Evolutionary conservation across 495 filamentous ascomycete species (phyloP), one percentile per base, ranked within the genome.

Genomic region (Hypoxylon trugodes): DNA sequence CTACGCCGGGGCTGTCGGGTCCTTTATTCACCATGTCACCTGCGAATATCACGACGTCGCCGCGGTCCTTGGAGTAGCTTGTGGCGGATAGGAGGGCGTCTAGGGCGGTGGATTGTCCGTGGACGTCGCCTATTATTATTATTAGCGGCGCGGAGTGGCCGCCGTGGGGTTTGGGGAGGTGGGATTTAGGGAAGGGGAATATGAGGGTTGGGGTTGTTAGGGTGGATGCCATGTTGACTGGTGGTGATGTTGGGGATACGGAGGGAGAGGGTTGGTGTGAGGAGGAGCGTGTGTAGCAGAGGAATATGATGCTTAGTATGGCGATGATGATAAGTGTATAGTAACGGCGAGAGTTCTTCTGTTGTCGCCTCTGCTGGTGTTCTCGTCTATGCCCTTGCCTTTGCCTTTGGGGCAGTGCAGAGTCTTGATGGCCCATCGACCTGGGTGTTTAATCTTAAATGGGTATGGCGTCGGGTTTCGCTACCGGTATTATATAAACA

Each of bases 1-100:
- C 80, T 0, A 96, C 92, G 24, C 90, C 91, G 1, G 76, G 45
- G 52, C 90, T 93, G 69, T 96, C 87, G 7, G 94, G 94, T 6
- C 95, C 95, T 73, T 96, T 96, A 65, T 88, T 86, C 65, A 97
- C 86, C 61, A 96, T 78, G 70, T 97, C 93, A 6, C 95, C 95
- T 3, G 86, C 82, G 53, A 96, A 80, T 10, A 97, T 81, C 7
- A 97, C 80, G 66, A 96, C 90, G 74, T 98, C 95, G 15, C 72
- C 77, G 0, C 74, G 66, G 10, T 69, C 38, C 36, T 89, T 75
- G 73, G 90, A 97, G 2, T 80, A 68, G 4, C 90, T 76, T 65
- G 93, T 88, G 1, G 79, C 61, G 9, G n/a, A n/a, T n/a, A 98
- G 81, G 5, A 98, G 82, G 10, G 75, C 69, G 36, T 83, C 73